phyloP scores from a whole-genome alignment of 208 protist species.

The Tritrichomonas musculus region DNA sequence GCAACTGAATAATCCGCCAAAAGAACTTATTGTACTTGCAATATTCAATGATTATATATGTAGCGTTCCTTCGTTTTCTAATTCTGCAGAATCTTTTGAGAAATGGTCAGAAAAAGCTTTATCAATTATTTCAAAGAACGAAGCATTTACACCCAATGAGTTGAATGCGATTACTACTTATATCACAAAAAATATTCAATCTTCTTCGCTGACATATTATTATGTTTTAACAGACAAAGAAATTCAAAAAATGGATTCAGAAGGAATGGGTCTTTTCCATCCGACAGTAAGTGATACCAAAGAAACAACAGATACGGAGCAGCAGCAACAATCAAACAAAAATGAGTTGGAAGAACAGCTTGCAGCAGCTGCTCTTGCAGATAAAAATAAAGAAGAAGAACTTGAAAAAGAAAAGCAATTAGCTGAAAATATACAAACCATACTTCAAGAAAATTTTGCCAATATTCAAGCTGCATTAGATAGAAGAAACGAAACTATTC shows the following conservation, averaged over 20 bases:
- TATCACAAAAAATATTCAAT: neutral
- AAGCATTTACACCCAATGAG: neutral
- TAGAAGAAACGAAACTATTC: neutral
- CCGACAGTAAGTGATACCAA: neutral
- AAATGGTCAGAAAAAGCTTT: neutral
- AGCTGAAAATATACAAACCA: neutral
- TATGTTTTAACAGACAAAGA: neutral
- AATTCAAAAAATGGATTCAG: neutral
- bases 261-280: neutral
- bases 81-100: neutral
- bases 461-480: neutral
- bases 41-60: neutral
- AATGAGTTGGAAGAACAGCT: neutral
- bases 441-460: neutral
- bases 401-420: neutral
- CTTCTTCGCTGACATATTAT: neutral
- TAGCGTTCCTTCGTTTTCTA: neutral
- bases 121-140: neutral
- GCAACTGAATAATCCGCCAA: neutral
- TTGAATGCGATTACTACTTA: neutral
- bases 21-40: neutral
- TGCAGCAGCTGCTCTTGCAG: neutral
- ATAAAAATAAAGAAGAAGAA: conserved; percentile 5
- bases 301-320: neutral
- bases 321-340: neutral